Percentiles rank a stretch among this genome's conserved stretches.
phyloP scores from a whole-genome alignment of 1,139 yeast genomes.

The Hemisphaericaspora xylofermentans region DNA sequence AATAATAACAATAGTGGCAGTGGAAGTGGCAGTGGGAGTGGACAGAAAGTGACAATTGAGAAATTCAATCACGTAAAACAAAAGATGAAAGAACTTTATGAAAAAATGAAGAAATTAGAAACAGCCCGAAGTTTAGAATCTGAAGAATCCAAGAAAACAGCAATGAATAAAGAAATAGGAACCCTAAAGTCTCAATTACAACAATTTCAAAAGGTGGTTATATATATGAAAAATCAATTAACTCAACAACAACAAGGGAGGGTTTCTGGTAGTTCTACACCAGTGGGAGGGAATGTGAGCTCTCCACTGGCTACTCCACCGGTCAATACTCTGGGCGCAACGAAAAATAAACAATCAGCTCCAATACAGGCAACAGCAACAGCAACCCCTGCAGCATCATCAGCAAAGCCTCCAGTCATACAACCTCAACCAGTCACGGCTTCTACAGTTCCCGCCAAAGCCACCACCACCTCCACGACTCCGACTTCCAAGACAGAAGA shows the following conservation, averaged over 20 bases:
- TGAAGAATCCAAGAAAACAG: slow-evolving; percentile 19
- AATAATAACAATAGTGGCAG: too few species aligned
- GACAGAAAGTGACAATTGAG: slow-evolving; percentile 33
- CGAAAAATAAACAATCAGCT: too few species aligned
- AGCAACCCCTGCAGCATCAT: slow-evolving; percentile 8
- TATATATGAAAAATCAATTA: slow-evolving; percentile 39
- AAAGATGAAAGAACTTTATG: slow-evolving; percentile 41
- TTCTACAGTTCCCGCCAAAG: too few species aligned
- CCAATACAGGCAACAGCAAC: slow-evolving; percentile 3
- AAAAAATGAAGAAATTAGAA: slow-evolving; percentile 32
- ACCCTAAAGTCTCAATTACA: slow-evolving; percentile 32
- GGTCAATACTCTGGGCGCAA: slow-evolving; percentile 3
- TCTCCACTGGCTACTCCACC: slow-evolving; percentile 7
- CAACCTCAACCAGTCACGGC: slow-evolving; percentile 6
- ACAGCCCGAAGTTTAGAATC: slow-evolving; percentile 24
- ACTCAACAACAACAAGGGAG: slow-evolving; percentile 39
- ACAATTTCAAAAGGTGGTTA: slow-evolving; percentile 39
- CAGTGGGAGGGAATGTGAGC: slow-evolving; percentile 6
- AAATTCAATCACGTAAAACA: slow-evolving; percentile 42
- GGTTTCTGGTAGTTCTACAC: slow-evolving; percentile 15
- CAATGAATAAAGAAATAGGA: slow-evolving; percentile 29
- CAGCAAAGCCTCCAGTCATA: background rate
- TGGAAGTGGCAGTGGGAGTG: too few species aligned
- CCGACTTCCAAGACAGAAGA: slow-evolving; percentile 1
- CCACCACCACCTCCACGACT: background rate